Percentiles rank a stretch among this genome's conserved stretches.
These are phyloP conservation scores for Cladophialophora bantiana DNA, from an alignment of 2,329 filamentous ascomycete species.

Conservation along the genomic window DNA sequence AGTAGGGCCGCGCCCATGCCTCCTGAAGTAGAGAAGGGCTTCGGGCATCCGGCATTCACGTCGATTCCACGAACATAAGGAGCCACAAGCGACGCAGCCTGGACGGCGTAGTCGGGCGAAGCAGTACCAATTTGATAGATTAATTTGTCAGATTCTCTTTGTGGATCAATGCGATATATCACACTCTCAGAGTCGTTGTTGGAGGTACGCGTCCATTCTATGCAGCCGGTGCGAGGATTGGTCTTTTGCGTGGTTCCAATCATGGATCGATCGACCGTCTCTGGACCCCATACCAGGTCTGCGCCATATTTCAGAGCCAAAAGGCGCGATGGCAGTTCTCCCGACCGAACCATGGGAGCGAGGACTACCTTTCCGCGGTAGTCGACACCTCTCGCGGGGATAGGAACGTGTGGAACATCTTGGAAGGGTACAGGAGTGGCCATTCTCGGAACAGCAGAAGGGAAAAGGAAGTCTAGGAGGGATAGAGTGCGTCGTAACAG, in stretches of 20 bases:
- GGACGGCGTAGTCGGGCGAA: constrained; percentile 79
- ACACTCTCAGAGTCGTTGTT: constrained; percentile 69
- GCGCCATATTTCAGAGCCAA: constrained; percentile 92
- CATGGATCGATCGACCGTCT: constrained; percentile 90
- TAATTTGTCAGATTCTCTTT: constrained; percentile 73
- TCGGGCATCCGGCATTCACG: constrained; percentile 97
- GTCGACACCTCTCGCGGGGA: constrained; percentile 87
- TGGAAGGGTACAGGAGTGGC: constrained; percentile 10
- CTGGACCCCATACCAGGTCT: constrained; percentile 96
- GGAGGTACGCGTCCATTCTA: constrained; percentile 82
- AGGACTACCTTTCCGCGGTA: constrained; percentile 94
- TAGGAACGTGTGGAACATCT: constrained; percentile 72
- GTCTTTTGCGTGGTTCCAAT: constrained; percentile 82
- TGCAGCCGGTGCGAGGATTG: constrained; percentile 76
- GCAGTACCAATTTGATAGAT: constrained; percentile 95
- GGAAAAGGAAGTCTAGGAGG: constrained; percentile 27
- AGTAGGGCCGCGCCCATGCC: constrained; percentile 96
- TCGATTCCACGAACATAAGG: constrained; percentile 91
- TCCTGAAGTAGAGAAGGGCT: constrained; percentile 90
- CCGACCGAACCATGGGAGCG: constrained; percentile 97
- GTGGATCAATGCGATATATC: constrained; percentile 84
- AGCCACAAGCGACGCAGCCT: constrained; percentile 83
- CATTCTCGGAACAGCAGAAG: constrained; percentile 21
- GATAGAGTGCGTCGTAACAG: constrained; percentile 37
- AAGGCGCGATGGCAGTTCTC: constrained; percentile 88